Conservation (phyloP, 2,329 filamentous ascomycete genomes). For the Aspergillus ochraceus region DNA sequence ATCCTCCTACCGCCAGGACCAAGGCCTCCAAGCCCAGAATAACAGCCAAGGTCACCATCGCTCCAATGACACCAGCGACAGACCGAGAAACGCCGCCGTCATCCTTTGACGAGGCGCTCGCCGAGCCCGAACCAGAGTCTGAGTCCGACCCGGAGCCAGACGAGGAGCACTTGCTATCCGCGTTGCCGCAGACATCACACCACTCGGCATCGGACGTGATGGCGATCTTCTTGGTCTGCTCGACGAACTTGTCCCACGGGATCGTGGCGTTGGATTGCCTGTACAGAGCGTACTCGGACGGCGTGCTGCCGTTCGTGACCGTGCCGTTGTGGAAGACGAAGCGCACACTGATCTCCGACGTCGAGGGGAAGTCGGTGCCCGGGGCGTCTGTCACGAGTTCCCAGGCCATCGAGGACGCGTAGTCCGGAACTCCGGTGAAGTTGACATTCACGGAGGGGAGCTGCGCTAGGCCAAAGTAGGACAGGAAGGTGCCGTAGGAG, state of each 20-base stretch:
- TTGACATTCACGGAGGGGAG: constrained; percentile 53
- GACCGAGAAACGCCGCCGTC: constrained; percentile 60
- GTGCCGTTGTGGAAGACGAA: constrained; percentile 66
- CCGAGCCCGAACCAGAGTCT: constrained; percentile 26
- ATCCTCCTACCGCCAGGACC: constrained; percentile 56
- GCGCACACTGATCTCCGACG: constrained; percentile 56
- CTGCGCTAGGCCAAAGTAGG: constrained; percentile 61
- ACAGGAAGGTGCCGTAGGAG: constrained; percentile 60
- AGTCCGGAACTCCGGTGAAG: constrained; percentile 79
- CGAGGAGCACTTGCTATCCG: constrained; percentile 64
- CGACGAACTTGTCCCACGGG: constrained; percentile 68
- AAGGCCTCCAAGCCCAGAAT: constrained; percentile 58
- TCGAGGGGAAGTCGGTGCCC: constrained; percentile 42
- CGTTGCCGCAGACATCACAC: constrained; percentile 75
- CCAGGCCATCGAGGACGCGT: constrained; percentile 78
- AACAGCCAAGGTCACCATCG: constrained; percentile 66
- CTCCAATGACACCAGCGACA: constrained; percentile 79
- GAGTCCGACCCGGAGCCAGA: constrained; percentile 32
- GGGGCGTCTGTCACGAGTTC: constrained; percentile 63
- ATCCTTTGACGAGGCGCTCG: constrained; percentile 16
- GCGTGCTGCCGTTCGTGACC: constrained; percentile 44
- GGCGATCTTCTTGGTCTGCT: constrained; percentile 64
- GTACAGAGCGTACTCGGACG: constrained; percentile 60
- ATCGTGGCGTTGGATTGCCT: constrained; percentile 58
- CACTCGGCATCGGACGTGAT: constrained; percentile 65